Evolutionary conservation across 257 asterid species (phyloP).

Genomic region (Penstemon barbatus): DNA sequence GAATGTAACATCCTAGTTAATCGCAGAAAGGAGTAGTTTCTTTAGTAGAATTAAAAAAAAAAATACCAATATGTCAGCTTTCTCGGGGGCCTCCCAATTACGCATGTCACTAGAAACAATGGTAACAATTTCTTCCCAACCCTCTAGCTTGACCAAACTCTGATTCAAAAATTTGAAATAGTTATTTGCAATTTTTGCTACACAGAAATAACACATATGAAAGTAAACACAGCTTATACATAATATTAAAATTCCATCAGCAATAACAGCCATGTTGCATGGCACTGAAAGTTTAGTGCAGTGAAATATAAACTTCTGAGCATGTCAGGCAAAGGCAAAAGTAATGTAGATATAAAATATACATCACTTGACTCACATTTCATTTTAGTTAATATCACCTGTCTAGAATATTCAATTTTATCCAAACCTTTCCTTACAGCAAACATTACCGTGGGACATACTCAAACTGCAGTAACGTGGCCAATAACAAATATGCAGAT

Average conservation of each 20-base stretch:
- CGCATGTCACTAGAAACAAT: slow-evolving; percentile 96
- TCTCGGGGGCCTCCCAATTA: slow-evolving; percentile 88
- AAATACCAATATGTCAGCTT: slow-evolving; percentile 93
- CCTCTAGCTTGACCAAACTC: slow-evolving; percentile 96
- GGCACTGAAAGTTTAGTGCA: neutral
- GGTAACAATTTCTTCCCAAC: slow-evolving; percentile 83
- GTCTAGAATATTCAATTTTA: slow-evolving; percentile 2
- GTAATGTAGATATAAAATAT: neutral
- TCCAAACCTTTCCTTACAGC: neutral
- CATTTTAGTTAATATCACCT: neutral
- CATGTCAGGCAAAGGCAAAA: slow-evolving; percentile 10
- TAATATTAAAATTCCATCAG: neutral
- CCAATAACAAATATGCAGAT: too few relatives aligned
- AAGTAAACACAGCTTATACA: slow-evolving; percentile 16
- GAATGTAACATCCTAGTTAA: neutral
- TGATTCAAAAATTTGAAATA: slow-evolving; percentile 35
- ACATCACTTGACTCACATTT: neutral
- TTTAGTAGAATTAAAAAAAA: neutral
- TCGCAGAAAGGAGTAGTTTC: slow-evolving; percentile 4
- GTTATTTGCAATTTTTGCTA: slow-evolving; percentile 17
- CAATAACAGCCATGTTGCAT: slow-evolving; percentile 1
- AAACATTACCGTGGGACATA: neutral
- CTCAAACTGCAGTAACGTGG: too few relatives aligned
- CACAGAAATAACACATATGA: neutral
- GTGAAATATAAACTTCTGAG: neutral